Percentiles rank a stretch among this genome's conserved stretches.
Evolutionary conservation across 2,329 filamentous ascomycete species (phyloP).

Genomic region (Fusarium dlaminii): DNA sequence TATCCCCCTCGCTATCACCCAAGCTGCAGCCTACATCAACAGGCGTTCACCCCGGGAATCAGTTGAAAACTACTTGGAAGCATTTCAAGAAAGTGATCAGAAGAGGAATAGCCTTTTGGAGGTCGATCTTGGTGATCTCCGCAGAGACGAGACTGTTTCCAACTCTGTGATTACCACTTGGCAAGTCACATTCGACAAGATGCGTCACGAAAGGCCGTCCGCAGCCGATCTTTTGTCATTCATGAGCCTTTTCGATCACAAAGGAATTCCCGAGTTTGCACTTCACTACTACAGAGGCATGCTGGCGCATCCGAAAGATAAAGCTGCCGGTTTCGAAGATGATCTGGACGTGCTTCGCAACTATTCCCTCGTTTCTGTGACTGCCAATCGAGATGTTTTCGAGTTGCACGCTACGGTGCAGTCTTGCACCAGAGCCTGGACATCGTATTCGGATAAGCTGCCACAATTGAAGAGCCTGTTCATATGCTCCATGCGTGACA

Average conservation of each 20-base stretch:
- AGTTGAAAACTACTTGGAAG: slow-evolving; percentile 44
- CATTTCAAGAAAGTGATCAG: slow-evolving; percentile 42
- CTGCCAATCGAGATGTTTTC: neutral
- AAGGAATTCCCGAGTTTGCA: slow-evolving; percentile 9
- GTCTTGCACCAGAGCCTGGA: neutral
- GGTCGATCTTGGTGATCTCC: slow-evolving; percentile 36
- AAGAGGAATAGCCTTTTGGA: slow-evolving; percentile 41
- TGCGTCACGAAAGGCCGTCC: neutral
- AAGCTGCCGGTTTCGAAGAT: neutral
- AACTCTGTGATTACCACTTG: slow-evolving; percentile 17
- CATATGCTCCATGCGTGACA: neutral
- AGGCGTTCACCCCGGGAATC: slow-evolving; percentile 33
- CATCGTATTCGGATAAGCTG: fast-evolving
- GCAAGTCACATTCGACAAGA: slow-evolving; percentile 23
- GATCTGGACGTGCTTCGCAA: slow-evolving; percentile 15
- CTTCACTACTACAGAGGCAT: neutral
- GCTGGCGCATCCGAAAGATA: fast-evolving
- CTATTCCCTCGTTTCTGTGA: slow-evolving; percentile 6
- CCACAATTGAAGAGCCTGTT: neutral
- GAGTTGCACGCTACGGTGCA: slow-evolving; percentile 9
- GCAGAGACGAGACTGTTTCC: slow-evolving; percentile 12
- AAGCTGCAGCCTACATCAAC: slow-evolving; percentile 45
- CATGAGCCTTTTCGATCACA: slow-evolving; percentile 27
- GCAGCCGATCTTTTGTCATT: slow-evolving; percentile 4
- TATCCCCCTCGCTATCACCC: slow-evolving; percentile 45